phyloP scores from a whole-genome alignment of 805 yeast species.

The Phaffomyces opuntiae region DNA sequence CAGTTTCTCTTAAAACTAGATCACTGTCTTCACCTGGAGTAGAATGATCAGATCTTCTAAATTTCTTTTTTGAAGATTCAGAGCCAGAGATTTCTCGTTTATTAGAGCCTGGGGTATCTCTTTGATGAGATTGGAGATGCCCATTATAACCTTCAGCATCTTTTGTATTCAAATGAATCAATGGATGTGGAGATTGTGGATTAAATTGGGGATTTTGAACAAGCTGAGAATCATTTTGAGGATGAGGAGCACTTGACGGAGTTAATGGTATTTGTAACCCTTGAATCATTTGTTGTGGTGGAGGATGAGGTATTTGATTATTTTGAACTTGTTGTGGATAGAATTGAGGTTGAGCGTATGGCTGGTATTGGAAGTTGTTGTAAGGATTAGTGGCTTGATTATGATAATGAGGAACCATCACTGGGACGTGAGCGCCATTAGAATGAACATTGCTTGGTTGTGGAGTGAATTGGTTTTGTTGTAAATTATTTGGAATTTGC shows the following conservation, averaged over 20 bases:
- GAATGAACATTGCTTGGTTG: neutral
- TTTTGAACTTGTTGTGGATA: constrained; percentile 10
- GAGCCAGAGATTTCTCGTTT: constrained; percentile 12
- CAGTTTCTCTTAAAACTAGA: constrained; percentile 30
- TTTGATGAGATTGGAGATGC: constrained; percentile 22
- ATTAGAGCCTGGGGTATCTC: constrained; percentile 7
- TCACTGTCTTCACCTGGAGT: constrained; percentile 29
- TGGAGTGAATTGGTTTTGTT: constrained; percentile 1
- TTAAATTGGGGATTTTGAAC: constrained; percentile 4
- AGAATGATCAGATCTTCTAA: constrained; percentile 22
- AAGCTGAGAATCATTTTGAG: constrained; percentile 2
- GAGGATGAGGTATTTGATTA: neutral
- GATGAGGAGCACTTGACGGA: constrained; percentile 8
- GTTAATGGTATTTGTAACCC: constrained; percentile 6
- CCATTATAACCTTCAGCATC: constrained; percentile 2
- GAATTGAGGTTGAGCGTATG: constrained; percentile 8
- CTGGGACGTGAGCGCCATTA: constrained; percentile 7
- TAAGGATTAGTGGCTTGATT: constrained; percentile 2
- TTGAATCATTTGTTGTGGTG: constrained; percentile 3
- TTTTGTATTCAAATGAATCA: constrained; percentile 5
- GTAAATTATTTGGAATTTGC: neutral
- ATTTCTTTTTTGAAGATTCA: constrained; percentile 18
- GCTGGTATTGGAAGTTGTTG: constrained; percentile 12
- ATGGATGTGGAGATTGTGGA: neutral
- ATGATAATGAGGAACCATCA: constrained; percentile 19